Evolutionary conservation across 306 rosid species (phyloP), one percentile per base, ranked within the genome.

Genomic region (Trichosanthes cucumerina): DNA sequence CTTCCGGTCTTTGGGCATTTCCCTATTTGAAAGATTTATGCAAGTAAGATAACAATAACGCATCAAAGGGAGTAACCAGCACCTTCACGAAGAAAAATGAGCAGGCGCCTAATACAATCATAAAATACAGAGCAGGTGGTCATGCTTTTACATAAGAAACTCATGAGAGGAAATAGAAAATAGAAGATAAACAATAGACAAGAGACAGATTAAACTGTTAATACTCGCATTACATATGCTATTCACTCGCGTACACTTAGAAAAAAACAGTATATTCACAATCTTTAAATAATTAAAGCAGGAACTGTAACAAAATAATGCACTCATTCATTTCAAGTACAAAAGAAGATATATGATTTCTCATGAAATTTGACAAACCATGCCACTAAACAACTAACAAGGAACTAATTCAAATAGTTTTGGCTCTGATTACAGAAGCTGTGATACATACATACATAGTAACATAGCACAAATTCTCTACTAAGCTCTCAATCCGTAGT

Each of bases 1-100:
- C 90, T 91, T 95, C 99, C 63, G 99, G 99, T 86, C 97, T 87
- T 78, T 91, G 97, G 75, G 93, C 99, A 88, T 86, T 91, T 79
- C 98, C 99, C 99, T 95, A 89, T 81, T 87, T 85, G 84, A 84
- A 83, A 82, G 36, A 58, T 79, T 80, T 78, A 64, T 54, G 60
- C 39, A 16, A 59, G 80, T 85, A 82, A 79, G 83, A 83, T 77
- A 71, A 53, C 39, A 38, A 34, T 31, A 63, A 54, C 76, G 44
- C 54, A 52, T 36, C 39, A 69, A 44, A 64, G 44, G 77, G 54
- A 31, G 14, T 62, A 78, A 75, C 65, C 69, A 75, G 62, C 72
- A 59, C 58, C 26, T 65, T 57, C 15, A 58, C 38, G 69, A 79
- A 62, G 76, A 46, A 56, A 50, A 79, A 65, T 64, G 41, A 65